Evolutionary conservation across 352 stramenopile genomes (phyloP).

Genomic region (Thraustotheca clavata): DNA sequence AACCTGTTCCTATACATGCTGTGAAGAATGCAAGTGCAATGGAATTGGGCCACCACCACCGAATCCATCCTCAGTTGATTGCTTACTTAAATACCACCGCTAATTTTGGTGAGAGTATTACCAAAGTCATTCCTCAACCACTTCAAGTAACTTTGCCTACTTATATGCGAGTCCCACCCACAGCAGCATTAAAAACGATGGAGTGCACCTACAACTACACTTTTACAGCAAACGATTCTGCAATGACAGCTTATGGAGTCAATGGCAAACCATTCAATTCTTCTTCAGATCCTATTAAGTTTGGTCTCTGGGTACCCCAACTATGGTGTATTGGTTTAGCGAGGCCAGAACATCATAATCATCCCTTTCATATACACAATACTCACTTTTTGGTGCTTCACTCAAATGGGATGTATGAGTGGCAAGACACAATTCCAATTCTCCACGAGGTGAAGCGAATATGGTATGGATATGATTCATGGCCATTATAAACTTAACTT

Average conservation of each 20-base stretch:
- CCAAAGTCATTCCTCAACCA: slow-evolving; percentile 25
- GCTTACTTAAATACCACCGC: slow-evolving; percentile 36
- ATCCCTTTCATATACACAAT: slow-evolving; percentile 73
- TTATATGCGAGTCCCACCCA: slow-evolving; percentile 44
- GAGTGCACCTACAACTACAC: slow-evolving; percentile 72
- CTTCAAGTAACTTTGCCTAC: slow-evolving; percentile 29
- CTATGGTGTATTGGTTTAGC: not conserved
- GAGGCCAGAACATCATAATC: slow-evolving; percentile 22
- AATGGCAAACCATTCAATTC: not conserved
- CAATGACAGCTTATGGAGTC: slow-evolving; percentile 5
- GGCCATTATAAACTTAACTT: not conserved
- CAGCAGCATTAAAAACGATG: slow-evolving; percentile 31
- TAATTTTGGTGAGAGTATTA: slow-evolving; percentile 23
- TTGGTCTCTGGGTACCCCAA: not conserved
- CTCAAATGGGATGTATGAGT: slow-evolving; percentile 38
- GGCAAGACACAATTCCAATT: slow-evolving; percentile 67
- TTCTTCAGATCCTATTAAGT: too few relatives aligned
- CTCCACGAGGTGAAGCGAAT: slow-evolving; percentile 54
- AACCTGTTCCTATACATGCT: slow-evolving; percentile 38
- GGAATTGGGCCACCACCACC: slow-evolving; percentile 55
- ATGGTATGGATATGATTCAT: slow-evolving; percentile 24
- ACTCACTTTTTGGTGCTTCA: slow-evolving; percentile 61
- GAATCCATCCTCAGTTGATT: slow-evolving; percentile 56
- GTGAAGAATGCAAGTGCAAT: slow-evolving; percentile 52
- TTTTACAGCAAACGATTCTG: slow-evolving; percentile 21